phyloP scores from a whole-genome alignment of 2,329 filamentous ascomycete species.

The Verticillium zaregamsianum region DNA sequence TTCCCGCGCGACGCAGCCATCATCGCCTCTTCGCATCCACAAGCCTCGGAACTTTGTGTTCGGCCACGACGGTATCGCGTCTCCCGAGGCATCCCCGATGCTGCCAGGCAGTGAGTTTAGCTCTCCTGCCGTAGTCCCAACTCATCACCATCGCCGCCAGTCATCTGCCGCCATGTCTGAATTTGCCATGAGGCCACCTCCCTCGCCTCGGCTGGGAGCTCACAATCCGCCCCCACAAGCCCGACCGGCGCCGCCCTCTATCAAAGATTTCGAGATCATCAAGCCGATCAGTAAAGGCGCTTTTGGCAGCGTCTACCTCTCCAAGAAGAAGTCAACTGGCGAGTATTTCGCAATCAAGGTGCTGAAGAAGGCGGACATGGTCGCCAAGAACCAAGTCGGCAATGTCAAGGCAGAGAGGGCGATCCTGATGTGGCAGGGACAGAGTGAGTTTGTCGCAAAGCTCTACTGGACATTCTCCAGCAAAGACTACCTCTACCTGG shows the following conservation, averaged over 20 bases:
- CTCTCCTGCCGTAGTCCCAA: constrained; percentile 61
- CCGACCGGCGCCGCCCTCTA: constrained; percentile 86
- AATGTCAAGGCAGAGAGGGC: constrained; percentile 98
- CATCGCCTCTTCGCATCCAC: constrained; percentile 79
- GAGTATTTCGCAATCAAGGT: constrained; percentile 99
- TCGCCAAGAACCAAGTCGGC: constrained; percentile 98
- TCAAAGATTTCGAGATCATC: constrained; percentile 99
- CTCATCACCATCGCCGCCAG: constrained; percentile 75
- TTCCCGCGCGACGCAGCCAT: constrained; percentile 67
- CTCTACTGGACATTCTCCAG: constrained; percentile 99
- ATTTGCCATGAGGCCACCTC: constrained; percentile 60
- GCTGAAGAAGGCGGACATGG: constrained; percentile 99
- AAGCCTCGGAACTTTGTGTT: constrained; percentile 68
- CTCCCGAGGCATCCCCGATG: constrained; percentile 86
- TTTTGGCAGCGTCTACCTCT: constrained; percentile 95
- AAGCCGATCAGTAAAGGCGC: constrained; percentile 99
- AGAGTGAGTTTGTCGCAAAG: constrained; percentile 98
- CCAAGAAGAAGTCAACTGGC: constrained; percentile 97
- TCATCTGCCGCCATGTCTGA: constrained; percentile 85
- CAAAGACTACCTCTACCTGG: constrained; percentile 96
- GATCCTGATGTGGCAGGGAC: constrained; percentile 99
- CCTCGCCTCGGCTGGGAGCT: constrained; percentile 77
- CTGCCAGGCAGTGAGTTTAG: constrained; percentile 77
- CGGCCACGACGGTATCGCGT: constrained; percentile 64
- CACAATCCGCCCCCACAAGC: constrained; percentile 79